Base-by-base conservation (phyloP, 805 yeast species). In the Ogataea chonburiensis region DNA sequence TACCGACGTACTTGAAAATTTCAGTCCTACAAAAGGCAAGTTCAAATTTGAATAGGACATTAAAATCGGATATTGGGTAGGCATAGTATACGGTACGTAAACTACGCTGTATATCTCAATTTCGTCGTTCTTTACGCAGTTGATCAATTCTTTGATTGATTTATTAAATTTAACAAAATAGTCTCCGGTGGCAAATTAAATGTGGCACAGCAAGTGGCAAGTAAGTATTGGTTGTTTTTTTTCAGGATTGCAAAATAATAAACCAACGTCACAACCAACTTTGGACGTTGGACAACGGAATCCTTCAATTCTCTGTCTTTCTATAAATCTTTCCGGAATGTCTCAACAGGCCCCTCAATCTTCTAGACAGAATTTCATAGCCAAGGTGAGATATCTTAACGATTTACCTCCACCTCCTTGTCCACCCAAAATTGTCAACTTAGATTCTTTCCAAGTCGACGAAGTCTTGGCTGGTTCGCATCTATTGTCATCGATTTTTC, bases 321-420 rank as follows among this genome's bases (percentile, higher is more conserved):
- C n/a, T 23, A 8, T 8, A 23, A 23, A n/a, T 23, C 13, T n/a
- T n/a, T n/a, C n/a, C n/a, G n/a, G n/a, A n/a, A n/a, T n/a, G n/a
- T n/a, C n/a, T n/a, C n/a, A n/a, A n/a, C n/a, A n/a, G n/a, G n/a
- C n/a, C 5, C n/a, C 34, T n/a, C 11, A 38, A 10, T 33, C 47
- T 5, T 41, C 58, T 45, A 76, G 79, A 57, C 89, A 82, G 56
- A 89, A 83, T 38, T 84, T 80, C 53, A 78, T 84, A 38, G 94
- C 95, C 29, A 81, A 83, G 49, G 76, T 84, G 36, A 75, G 95
- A 54, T 91, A 88, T 60, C 77, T 77, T 41, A 93, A 93, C 58
- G 84, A 78, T 52, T 69, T 93, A 16, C 98, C 98, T 5, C 89
- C 96, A 2, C 98, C 98, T 7, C 83, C 91, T 16, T 71, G 93